Evolutionary conservation across 208 protist species (phyloP).

Genomic region (Trypanosoma grayi): DNA sequence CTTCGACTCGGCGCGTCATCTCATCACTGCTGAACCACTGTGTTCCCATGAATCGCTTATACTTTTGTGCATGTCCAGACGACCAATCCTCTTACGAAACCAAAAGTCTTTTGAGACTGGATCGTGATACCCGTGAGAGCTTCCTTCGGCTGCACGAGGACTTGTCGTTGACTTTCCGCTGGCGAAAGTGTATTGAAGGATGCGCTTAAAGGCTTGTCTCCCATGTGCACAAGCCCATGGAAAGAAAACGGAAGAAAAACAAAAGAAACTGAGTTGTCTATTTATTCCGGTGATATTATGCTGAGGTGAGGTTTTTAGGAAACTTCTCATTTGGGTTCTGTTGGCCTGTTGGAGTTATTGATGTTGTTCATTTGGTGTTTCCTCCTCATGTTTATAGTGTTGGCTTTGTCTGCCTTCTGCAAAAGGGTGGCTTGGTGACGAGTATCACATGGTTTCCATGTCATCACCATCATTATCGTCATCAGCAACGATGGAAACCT

Average conservation of each 20-base stretch:
- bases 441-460: no score
- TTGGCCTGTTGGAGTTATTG: no score
- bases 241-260: background rate
- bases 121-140: conserved; percentile 46
- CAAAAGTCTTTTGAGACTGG: conserved; percentile 32
- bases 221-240: background rate
- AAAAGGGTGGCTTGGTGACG: no score
- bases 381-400: no score
- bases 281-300: no score
- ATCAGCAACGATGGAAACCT: background rate
- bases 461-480: no score
- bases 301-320: no score
- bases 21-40: conserved; percentile 46
- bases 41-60: conserved; percentile 73
- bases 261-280: background rate
- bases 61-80: conserved; percentile 59
- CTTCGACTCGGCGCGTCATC: conserved; percentile 33
- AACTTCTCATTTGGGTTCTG: no score
- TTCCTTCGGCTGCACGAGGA: conserved; percentile 67
- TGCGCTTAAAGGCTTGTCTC: conserved; percentile 1
- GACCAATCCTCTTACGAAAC: conserved; percentile 32
- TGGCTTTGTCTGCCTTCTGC: no score
- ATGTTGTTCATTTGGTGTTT: no score
- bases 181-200: conserved; percentile 40
- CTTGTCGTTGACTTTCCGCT: conserved; percentile 57